Evolutionary conservation across 345 rosid genomes (phyloP).

Genomic region (Viola odorata): DNA sequence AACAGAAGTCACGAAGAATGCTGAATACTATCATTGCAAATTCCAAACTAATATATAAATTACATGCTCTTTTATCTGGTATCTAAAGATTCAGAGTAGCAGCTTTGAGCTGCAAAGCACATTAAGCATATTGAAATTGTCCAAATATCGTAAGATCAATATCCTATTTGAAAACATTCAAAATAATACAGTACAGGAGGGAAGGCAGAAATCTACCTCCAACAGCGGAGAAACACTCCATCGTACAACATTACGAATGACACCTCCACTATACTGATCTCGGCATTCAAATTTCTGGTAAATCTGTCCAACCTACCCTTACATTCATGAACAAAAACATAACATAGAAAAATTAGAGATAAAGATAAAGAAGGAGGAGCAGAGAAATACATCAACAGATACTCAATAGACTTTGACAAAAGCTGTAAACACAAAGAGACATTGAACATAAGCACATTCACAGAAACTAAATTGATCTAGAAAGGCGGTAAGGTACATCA

Average conservation of each 20-base stretch:
- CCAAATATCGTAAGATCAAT: too few relatives aligned
- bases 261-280: constrained; percentile 55
- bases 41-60: neutral
- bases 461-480: too few relatives aligned
- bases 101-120: neutral
- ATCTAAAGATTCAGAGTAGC: neutral
- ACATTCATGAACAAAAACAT: constrained; percentile 8
- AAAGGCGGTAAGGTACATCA: too few relatives aligned
- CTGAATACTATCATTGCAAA: neutral
- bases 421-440: too few relatives aligned
- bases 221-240: constrained; percentile 80
- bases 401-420: neutral
- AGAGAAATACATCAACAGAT: neutral
- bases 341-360: neutral
- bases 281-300: constrained; percentile 70
- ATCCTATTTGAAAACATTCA: constrained; percentile 3
- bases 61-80: neutral
- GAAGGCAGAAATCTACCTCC: constrained; percentile 43
- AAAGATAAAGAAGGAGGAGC: neutral
- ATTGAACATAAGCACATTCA: too few relatives aligned
- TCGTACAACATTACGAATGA: constrained; percentile 64
- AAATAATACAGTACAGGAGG: constrained; percentile 6
- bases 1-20: neutral
- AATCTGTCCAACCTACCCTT: constrained; percentile 71
- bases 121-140: neutral